Evolutionary conservation across 1,139 yeast genomes (phyloP).

Genomic region (Sugiyamaella novakii): DNA sequence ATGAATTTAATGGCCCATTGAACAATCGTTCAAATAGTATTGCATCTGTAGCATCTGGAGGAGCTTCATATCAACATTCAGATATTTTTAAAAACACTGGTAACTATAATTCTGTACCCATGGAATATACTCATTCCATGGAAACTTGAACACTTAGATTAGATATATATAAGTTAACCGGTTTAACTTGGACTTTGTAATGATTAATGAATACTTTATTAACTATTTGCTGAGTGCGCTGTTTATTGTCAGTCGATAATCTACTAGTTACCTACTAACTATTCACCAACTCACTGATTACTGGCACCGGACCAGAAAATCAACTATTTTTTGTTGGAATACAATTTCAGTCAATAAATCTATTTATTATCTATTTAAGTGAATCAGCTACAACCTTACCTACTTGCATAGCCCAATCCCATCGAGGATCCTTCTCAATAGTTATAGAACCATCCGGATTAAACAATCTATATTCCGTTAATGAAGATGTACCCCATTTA

Average conservation of each 20-base stretch:
- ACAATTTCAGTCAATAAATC: too few species aligned
- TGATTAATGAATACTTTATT: constrained; percentile 14
- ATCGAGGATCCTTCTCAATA: constrained; percentile 37
- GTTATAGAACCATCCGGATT: constrained; percentile 37
- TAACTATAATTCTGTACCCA: constrained; percentile 15
- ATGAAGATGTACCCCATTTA: constrained; percentile 37
- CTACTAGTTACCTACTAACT: too few species aligned
- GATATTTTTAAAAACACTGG: not conserved
- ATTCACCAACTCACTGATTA: too few species aligned
- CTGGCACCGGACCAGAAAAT: too few species aligned
- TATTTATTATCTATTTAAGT: too few species aligned
- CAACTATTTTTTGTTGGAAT: too few species aligned
- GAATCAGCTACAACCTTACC: constrained; percentile 25
- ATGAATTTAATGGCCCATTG: constrained; percentile 25
- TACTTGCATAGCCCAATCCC: constrained; percentile 46
- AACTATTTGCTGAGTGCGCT: too few species aligned
- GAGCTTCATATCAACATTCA: constrained; percentile 9
- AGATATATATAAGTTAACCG: not conserved
- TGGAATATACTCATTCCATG: constrained; percentile 21
- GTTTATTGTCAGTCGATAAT: too few species aligned
- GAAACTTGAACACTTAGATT: constrained; percentile 11
- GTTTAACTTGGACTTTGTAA: too few species aligned
- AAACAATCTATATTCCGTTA: constrained; percentile 34
- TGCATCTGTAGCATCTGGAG: constrained; percentile 12
- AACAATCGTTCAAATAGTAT: constrained; percentile 15